Evolutionary conservation across 1,284 basidiomycete genomes (phyloP).

Genomic region (Ganoderma leucocontextum): DNA sequence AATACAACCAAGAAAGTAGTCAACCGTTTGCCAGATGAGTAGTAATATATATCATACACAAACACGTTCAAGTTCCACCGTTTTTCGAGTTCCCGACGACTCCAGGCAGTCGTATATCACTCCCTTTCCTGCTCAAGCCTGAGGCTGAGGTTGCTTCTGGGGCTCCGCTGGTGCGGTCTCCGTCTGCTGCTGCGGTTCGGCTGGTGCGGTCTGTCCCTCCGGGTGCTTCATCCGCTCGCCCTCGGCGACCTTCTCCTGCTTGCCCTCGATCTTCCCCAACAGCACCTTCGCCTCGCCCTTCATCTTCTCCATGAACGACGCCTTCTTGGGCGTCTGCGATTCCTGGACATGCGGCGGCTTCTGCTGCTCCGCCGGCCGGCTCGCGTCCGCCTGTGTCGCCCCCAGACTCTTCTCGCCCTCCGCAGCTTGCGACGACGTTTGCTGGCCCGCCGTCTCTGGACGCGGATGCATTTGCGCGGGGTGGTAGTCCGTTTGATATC

Average conservation of each 20-base stretch:
- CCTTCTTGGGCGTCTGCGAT: slow-evolving; percentile 37
- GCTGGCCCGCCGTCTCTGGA: slow-evolving; percentile 9
- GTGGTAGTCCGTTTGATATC: slow-evolving; percentile 43
- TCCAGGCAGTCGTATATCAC: not conserved
- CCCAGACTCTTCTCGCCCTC: slow-evolving; percentile 26
- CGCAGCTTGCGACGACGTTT: slow-evolving; percentile 10
- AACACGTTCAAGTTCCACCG: not conserved
- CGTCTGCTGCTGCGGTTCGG: not conserved
- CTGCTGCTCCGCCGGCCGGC: slow-evolving; percentile 22
- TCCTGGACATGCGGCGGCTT: slow-evolving; percentile 17
- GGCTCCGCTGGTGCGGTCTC: not conserved
- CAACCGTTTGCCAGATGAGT: not conserved
- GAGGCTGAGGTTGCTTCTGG: not conserved
- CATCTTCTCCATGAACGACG: slow-evolving; percentile 58
- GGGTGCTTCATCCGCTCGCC: slow-evolving; percentile 48
- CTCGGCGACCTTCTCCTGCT: slow-evolving; percentile 57
- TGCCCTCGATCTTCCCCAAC: slow-evolving; percentile 56
- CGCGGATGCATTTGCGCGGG: slow-evolving; percentile 40
- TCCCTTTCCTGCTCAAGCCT: not conserved
- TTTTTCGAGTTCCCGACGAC: not conserved
- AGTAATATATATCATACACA: slow-evolving; percentile 1
- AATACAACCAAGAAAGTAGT: not conserved
- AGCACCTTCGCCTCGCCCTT: slow-evolving; percentile 63
- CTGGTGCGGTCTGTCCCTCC: slow-evolving; percentile 13
- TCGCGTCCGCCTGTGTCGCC: slow-evolving; percentile 25